A percentile compares a stretch with the other conserved stretches of the same genome.
These are phyloP conservation scores for Hanseniaspora pseudoguilliermondii DNA, from an alignment of 805 yeast species.

Conservation along the genomic window DNA sequence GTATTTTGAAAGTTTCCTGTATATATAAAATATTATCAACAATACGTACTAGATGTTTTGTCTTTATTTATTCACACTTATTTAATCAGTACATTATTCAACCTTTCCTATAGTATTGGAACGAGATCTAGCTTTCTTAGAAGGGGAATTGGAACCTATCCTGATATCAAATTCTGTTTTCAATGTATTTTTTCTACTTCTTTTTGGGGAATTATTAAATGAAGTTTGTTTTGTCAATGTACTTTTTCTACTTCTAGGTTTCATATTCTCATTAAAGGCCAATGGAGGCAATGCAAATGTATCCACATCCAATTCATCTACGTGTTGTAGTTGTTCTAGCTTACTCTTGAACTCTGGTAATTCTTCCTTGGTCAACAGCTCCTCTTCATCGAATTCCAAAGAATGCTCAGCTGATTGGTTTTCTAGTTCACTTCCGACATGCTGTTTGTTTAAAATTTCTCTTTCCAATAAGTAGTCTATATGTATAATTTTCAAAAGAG, in stretches of 20 bases:
- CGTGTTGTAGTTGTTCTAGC: not conserved
- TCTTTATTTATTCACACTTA: too few species aligned
- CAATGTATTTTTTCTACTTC: slow-evolving; percentile 2
- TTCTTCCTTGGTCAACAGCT: not conserved
- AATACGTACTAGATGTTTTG: too few species aligned
- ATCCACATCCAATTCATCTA: not conserved
- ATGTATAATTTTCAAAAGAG: slow-evolving; percentile 3
- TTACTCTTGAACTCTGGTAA: not conserved
- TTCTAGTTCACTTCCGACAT: slow-evolving; percentile 22
- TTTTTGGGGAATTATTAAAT: not conserved
- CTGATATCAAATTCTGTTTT: not conserved
- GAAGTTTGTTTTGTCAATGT: not conserved
- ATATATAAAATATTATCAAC: not conserved
- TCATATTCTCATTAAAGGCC: not conserved
- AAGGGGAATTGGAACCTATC: not conserved
- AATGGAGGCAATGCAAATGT: slow-evolving; percentile 9
- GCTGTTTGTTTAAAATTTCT: slow-evolving; percentile 1
- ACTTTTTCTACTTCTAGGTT: slow-evolving; percentile 12
- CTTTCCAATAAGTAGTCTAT: slow-evolving; percentile 10
- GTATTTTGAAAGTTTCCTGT: not conserved
- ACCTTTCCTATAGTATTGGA: not conserved
- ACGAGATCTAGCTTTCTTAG: not conserved
- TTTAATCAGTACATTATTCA: too few species aligned
- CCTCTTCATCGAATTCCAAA: slow-evolving; percentile 3
- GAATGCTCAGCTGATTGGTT: slow-evolving; percentile 14